Evolutionary conservation across 805 yeast species (phyloP).

Genomic region (Candida succiphila): DNA sequence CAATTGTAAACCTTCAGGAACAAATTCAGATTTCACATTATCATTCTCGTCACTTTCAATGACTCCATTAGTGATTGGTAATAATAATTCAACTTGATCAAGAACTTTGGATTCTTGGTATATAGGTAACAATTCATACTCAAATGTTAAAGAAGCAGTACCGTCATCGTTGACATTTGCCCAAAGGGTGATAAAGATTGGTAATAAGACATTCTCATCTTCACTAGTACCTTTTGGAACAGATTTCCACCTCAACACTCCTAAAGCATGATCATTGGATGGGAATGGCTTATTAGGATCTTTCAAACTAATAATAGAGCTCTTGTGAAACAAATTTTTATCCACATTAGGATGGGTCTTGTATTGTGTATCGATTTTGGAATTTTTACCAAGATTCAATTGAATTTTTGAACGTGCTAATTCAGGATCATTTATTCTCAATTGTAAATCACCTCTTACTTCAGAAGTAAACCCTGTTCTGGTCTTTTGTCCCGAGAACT

Average conservation of each 20-base stretch:
- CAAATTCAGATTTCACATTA: conserved; percentile 45
- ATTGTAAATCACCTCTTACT: conserved; percentile 82
- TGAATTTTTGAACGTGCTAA: conserved; percentile 58
- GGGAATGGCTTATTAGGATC: conserved; percentile 81
- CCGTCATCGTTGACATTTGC: conserved; percentile 52
- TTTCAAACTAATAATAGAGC: conserved; percentile 58
- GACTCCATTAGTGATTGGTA: conserved; percentile 57
- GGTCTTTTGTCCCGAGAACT: conserved; percentile 62
- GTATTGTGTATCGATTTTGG: conserved; percentile 47
- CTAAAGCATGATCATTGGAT: conserved; percentile 78
- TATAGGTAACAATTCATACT: conserved; percentile 61
- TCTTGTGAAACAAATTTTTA: conserved; percentile 50
- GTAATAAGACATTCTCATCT: conserved; percentile 49
- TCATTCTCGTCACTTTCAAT: conserved; percentile 42
- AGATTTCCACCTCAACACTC: conserved; percentile 89
- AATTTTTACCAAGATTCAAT: conserved; percentile 38
- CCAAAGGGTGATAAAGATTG: conserved; percentile 80
- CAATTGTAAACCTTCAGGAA: conserved; percentile 66
- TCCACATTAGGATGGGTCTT: conserved; percentile 97
- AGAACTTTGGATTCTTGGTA: conserved; percentile 31
- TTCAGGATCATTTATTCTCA: conserved; percentile 73
- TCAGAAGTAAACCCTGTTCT: conserved; percentile 79
- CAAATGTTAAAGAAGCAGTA: conserved; percentile 69
- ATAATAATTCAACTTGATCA: conserved; percentile 42
- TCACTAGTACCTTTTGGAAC: conserved; percentile 39